phyloP scores from a whole-genome alignment of 228 moss, liverwort and hornwort species.

The Sphagnum fallax region DNA sequence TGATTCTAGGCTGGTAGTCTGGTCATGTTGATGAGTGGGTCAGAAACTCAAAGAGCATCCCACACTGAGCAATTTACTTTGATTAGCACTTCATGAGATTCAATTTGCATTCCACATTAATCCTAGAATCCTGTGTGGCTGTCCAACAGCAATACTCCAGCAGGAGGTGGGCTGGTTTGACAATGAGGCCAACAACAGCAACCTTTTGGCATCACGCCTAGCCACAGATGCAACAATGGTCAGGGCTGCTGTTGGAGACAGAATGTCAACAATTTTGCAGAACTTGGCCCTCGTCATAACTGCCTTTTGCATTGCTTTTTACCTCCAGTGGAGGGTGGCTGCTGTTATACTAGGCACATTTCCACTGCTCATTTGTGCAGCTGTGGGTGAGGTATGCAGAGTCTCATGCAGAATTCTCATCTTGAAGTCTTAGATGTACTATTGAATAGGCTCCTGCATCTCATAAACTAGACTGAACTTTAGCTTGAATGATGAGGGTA shows the following conservation, averaged over 20 bases:
- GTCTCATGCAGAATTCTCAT: not conserved
- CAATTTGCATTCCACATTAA: too few relatives aligned
- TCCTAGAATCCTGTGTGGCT: too few relatives aligned
- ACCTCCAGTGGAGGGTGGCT: constrained; percentile 52
- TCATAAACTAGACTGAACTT: not conserved
- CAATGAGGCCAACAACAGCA: constrained; percentile 46
- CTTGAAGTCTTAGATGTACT: not conserved
- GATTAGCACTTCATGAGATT: too few relatives aligned
- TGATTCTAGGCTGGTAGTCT: too few relatives aligned
- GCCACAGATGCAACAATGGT: constrained; percentile 44
- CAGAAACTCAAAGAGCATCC: too few relatives aligned
- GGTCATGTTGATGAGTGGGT: too few relatives aligned
- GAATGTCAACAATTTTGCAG: constrained; percentile 39
- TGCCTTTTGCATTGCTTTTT: constrained; percentile 42
- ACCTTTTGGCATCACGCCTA: constrained; percentile 36
- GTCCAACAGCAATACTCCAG: constrained; percentile 26
- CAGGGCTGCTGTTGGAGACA: constrained; percentile 49
- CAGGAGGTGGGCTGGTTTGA: constrained; percentile 59
- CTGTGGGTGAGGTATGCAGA: constrained; percentile 39
- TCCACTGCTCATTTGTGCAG: constrained; percentile 41
- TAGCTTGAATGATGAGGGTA: too few relatives aligned
- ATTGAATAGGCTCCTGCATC: not conserved
- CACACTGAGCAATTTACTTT: too few relatives aligned
- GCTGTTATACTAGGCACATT: constrained; percentile 41
- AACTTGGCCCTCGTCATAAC: constrained; percentile 39